These are phyloP conservation scores for Dothideomycetidae sp. DNA, from an alignment of 2,329 filamentous ascomycete species.

Conservation along the genomic window DNA sequence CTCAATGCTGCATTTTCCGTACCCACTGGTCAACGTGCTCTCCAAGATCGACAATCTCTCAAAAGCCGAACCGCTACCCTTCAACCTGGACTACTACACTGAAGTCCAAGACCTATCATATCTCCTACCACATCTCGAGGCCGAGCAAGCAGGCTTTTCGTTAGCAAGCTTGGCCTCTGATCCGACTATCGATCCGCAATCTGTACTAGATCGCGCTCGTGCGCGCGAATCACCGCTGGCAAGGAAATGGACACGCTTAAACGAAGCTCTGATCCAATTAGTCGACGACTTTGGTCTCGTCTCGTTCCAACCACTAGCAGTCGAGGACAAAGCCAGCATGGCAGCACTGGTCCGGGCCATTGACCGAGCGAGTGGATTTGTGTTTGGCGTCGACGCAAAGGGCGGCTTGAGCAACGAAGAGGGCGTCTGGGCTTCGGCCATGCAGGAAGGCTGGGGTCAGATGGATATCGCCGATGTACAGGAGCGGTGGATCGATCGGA, in stretches of 20 bases:
- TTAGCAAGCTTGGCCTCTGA: slow-evolving; percentile 17
- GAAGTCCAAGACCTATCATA: slow-evolving; percentile 89
- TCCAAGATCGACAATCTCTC: slow-evolving; percentile 95
- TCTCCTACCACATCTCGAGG: slow-evolving; percentile 64
- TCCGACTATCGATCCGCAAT: slow-evolving; percentile 14
- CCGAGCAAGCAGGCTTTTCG: slow-evolving; percentile 47
- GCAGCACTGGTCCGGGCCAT: slow-evolving; percentile 79
- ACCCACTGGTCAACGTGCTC: slow-evolving; percentile 87
- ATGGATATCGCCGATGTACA: slow-evolving; percentile 84
- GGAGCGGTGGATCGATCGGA: slow-evolving; percentile 86
- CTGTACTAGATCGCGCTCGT: slow-evolving; percentile 5
- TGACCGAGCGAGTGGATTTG: slow-evolving; percentile 83
- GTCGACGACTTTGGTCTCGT: slow-evolving; percentile 86
- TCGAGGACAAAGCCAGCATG: slow-evolving; percentile 96
- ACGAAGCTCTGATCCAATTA: slow-evolving; percentile 71
- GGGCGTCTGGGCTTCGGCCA: slow-evolving; percentile 91
- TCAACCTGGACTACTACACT: slow-evolving; percentile 95
- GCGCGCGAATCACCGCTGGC: slow-evolving; percentile 30
- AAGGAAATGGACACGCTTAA: slow-evolving; percentile 65
- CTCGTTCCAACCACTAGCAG: slow-evolving; percentile 80
- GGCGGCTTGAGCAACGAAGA: slow-evolving; percentile 85
- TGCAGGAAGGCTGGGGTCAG: slow-evolving; percentile 53
- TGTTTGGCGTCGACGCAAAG: slow-evolving; percentile 47
- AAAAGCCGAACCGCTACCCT: slow-evolving; percentile 55
- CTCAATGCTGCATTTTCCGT: slow-evolving; percentile 96